A percentile compares a stretch with the other conserved stretches of the same genome.
Evolutionary conservation across 2,329 filamentous ascomycete genomes (phyloP).

Genomic region (Sclerotinia trifoliorum): DNA sequence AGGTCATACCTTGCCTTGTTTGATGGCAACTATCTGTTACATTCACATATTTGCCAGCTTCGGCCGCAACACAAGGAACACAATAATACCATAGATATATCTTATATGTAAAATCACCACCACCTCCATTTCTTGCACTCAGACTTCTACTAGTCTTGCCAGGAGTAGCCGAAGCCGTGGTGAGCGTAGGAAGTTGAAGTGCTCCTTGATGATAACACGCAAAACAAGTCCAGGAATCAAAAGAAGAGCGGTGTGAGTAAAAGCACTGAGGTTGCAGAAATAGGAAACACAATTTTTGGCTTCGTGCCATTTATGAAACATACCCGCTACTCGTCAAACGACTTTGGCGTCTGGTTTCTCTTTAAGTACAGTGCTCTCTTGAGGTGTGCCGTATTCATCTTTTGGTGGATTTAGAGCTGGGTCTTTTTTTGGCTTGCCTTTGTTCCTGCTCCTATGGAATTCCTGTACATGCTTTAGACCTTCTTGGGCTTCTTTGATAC

Average conservation of each 20-base stretch:
- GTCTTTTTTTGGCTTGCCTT: not conserved
- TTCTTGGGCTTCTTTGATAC: not conserved
- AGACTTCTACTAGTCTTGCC: not conserved
- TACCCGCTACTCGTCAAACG: not conserved
- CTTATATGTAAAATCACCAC: not conserved
- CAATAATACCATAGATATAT: conserved; percentile 14
- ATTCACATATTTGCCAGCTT: not conserved
- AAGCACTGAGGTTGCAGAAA: not conserved
- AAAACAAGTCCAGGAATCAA: conserved; percentile 1
- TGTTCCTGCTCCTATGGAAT: not conserved
- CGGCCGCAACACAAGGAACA: not conserved
- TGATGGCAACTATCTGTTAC: not conserved
- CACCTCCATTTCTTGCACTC: not conserved
- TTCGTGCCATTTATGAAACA: not conserved
- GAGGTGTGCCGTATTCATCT: not conserved
- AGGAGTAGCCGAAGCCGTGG: not conserved
- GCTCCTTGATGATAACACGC: not conserved
- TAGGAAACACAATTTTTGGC: not conserved
- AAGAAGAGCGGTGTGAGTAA: not conserved
- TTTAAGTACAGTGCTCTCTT: accelerated
- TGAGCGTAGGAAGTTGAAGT: not conserved
- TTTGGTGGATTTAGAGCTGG: not conserved
- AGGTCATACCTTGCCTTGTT: not conserved
- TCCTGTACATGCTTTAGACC: too few species aligned
- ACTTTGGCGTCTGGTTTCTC: not conserved